A percentile compares a stretch with the other conserved stretches of the same genome.
These are phyloP conservation scores for Glebionis coronaria DNA, from an alignment of 129 eudicot genomes.

Conservation along the genomic window DNA sequence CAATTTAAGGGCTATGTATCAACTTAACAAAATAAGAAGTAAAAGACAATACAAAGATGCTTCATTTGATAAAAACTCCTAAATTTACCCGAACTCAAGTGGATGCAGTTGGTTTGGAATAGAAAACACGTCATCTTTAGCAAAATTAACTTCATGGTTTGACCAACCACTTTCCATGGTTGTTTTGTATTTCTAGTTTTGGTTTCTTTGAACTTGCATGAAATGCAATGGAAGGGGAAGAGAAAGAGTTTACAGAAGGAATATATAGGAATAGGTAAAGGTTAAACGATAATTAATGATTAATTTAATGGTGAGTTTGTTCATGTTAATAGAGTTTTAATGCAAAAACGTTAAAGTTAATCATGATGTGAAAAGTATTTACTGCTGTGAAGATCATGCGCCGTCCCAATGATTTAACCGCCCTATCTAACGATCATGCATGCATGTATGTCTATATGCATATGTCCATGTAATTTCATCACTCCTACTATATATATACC, in stretches of 20 bases:
- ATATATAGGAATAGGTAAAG: constrained; percentile 37
- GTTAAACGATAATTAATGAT: constrained; percentile 24
- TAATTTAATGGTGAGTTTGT: constrained; percentile 26
- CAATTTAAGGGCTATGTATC: background rate
- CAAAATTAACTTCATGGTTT: constrained; percentile 23
- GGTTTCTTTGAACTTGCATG: constrained; percentile 18
- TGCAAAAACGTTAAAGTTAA: background rate
- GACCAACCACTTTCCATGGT: constrained; percentile 50
- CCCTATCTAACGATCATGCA: constrained; percentile 2
- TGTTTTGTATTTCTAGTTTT: background rate
- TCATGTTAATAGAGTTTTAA: constrained; percentile 9
- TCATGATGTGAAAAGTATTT: constrained; percentile 30
- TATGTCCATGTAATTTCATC: background rate
- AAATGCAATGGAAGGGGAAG: constrained; percentile 21
- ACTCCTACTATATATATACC: background rate
- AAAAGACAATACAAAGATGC: background rate
- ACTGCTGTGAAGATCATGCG: constrained; percentile 45
- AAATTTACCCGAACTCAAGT: constrained; percentile 48
- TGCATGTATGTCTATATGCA: background rate
- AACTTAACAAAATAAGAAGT: background rate
- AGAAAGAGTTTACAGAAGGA: constrained; percentile 7
- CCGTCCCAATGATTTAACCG: constrained; percentile 44
- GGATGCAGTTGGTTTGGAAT: constrained; percentile 44
- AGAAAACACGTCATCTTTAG: constrained; percentile 37
- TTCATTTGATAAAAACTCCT: background rate